Evolutionary conservation across 352 stramenopile species (phyloP).

Genomic region (Hyaloperonospora brassicae): DNA sequence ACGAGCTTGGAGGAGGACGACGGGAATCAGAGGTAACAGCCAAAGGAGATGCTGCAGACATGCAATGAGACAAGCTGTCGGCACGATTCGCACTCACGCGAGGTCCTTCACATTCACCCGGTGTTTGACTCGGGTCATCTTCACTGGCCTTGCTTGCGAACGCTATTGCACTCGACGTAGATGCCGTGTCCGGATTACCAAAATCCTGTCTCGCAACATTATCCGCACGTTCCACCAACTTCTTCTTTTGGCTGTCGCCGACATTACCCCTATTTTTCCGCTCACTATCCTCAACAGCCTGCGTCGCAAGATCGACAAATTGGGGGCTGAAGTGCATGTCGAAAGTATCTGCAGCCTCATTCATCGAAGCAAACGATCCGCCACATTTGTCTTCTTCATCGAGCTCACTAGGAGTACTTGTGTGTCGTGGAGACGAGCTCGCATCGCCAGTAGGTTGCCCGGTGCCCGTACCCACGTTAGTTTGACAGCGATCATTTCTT

Average conservation of each 20-base stretch:
- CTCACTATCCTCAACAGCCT: constrained; percentile 7
- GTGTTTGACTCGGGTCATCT: background rate
- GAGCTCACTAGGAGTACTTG: constrained; percentile 1
- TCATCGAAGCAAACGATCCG: constrained; percentile 26
- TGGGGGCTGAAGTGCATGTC: constrained; percentile 57
- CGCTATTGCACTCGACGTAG: background rate
- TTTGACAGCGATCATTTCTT: constrained; percentile 3
- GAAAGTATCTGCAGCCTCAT: constrained; percentile 18
- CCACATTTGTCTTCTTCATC: constrained; percentile 9
- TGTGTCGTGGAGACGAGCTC: constrained; percentile 12
- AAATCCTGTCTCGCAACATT: constrained; percentile 11
- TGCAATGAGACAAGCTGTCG: constrained; percentile 25
- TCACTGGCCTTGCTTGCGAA: background rate
- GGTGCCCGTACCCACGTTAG: constrained; percentile 6
- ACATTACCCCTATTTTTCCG: background rate
- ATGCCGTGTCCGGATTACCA: background rate
- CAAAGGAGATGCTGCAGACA: constrained; percentile 17
- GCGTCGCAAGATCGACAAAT: constrained; percentile 32
- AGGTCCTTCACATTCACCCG: background rate
- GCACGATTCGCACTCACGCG: constrained; percentile 16
- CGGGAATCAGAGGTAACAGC: constrained; percentile 17
- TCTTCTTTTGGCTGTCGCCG: constrained; percentile 3
- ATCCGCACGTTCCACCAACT: background rate
- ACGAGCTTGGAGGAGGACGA: constrained; percentile 3
- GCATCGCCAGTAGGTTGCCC: constrained; percentile 16